Base-by-base conservation (phyloP, 139 green algal species). In the Chlorella vulgaris region DNA sequence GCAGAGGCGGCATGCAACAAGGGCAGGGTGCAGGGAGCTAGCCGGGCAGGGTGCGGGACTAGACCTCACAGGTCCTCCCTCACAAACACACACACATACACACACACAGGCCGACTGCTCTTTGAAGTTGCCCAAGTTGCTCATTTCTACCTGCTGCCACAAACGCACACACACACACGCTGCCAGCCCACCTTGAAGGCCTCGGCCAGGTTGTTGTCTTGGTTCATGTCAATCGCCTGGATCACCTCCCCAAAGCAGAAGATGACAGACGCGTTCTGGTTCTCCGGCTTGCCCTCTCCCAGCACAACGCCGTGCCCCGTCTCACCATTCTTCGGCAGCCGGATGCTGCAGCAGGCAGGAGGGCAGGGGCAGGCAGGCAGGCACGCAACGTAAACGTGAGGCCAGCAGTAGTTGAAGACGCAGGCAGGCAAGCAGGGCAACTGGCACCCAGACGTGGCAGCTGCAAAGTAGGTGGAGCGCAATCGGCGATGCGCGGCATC, bases 231-330 rank as follows among this genome's bases (percentile, higher is more conserved):
- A 39, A 96, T 94, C 42, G 93, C 92, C 81, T 95, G 91, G 63
- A 96, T 43, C 29, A 84, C 81, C 81, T 93, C 91, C 18, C 92
- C 89, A 77, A 93, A 90, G 62, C 88, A 91, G 84, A 97, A 97
- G 78, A 95, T 94, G 79, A 92, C 86, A 21, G 93, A 88, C 65
- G 94, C 89, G 87, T 97, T 97, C 82, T 97, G 94, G 86, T 97
- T 97, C 90, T 97, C 94, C 1, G 94, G 94, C 86, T 97, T 97
- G 81, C 94, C 94, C 85, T 97, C 94, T 1, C 94, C 94, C n/a
- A 96, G 82, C 33, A 90, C 85, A 42, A 90, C 81, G 38, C 86
- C 86, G 39, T 86, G 83, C 26, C 69, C 69, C 3, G 69, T 84
- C 76, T 83, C 86, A 10, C 63, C 71, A 74, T 89, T 86, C 42